Percentiles rank a stretch among this genome's conserved stretches.
Evolutionary conservation across 139 green algal species (phyloP).

Genomic region (Closterium sp.): DNA sequence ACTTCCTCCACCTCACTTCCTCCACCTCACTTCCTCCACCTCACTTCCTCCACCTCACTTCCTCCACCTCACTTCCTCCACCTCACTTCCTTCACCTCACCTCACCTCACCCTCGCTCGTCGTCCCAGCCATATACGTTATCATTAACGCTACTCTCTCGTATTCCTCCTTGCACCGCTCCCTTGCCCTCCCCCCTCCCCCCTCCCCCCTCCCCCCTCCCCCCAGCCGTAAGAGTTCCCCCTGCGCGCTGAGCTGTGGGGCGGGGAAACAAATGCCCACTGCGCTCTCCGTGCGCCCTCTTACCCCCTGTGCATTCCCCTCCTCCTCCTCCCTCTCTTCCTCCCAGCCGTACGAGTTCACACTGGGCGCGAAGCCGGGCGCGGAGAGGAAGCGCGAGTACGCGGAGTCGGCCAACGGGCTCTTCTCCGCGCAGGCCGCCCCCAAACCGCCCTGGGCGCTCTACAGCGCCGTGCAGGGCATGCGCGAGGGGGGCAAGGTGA

Average conservation of each 20-base stretch:
- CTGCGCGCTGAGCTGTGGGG: slow-evolving; percentile 64
- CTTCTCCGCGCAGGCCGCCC: slow-evolving; percentile 72
- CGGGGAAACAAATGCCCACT: no score
- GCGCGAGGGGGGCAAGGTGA: slow-evolving; percentile 79
- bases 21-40: no score
- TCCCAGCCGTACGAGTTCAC: slow-evolving; percentile 82
- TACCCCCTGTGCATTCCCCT: not conserved
- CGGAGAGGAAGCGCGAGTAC: slow-evolving; percentile 44
- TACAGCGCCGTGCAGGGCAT: slow-evolving; percentile 79
- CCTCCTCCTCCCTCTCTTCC: not conserved
- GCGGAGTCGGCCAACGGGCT: slow-evolving; percentile 64
- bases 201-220: not conserved
- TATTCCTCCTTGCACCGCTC: no score
- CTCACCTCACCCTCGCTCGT: no score
- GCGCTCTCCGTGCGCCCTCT: no score
- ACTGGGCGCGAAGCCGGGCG: slow-evolving; percentile 63
- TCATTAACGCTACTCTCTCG: not conserved
- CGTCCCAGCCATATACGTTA: no score
- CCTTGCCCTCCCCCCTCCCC: no score
- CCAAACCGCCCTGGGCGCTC: slow-evolving; percentile 82
- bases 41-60: no score
- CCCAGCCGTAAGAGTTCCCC: slow-evolving; percentile 82
- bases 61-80: no score
- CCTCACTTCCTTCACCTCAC: no score
- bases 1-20: no score